phyloP scores from a whole-genome alignment of 345 rosid species.

The Populus nigra region DNA sequence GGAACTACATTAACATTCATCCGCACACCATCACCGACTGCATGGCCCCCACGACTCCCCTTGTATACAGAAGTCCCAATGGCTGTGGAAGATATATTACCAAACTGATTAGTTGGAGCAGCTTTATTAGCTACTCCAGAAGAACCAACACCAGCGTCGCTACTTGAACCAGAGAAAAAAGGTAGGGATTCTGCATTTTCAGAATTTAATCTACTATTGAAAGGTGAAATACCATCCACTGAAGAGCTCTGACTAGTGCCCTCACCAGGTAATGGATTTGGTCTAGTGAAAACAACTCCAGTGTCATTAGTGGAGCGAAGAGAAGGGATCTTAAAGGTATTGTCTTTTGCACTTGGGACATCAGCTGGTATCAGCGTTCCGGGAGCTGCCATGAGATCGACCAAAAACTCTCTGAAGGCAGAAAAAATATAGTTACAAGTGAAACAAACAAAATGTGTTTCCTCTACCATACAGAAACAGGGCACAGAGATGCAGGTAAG shows the following conservation, averaged over 20 bases:
- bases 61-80: slow-evolving; percentile 49
- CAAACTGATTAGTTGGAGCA: slow-evolving; percentile 46
- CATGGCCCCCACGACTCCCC: slow-evolving; percentile 56
- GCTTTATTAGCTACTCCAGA: slow-evolving; percentile 46
- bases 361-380: slow-evolving; percentile 99
- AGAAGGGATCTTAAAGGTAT: slow-evolving; percentile 44
- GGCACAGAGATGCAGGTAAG: background rate
- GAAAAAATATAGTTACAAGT: slow-evolving; percentile 24
- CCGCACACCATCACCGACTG: slow-evolving; percentile 55
- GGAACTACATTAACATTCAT: slow-evolving; percentile 75
- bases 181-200: slow-evolving; percentile 35
- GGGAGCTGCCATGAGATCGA: slow-evolving; percentile 99
- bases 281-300: slow-evolving; percentile 35
- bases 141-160: slow-evolving; percentile 50
- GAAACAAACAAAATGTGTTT: slow-evolving; percentile 2
- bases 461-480: slow-evolving; percentile 8
- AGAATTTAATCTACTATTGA: slow-evolving; percentile 39
- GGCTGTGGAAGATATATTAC: slow-evolving; percentile 44
- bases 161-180: slow-evolving; percentile 31
- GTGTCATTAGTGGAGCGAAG: slow-evolving; percentile 44
- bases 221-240: slow-evolving; percentile 29
- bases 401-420: slow-evolving; percentile 88
- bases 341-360: slow-evolving; percentile 56
- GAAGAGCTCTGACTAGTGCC: slow-evolving; percentile 58
- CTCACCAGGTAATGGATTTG: slow-evolving; percentile 58